phyloP scores from a whole-genome alignment of 2,329 filamentous ascomycete genomes.

The Clonostachys chloroleuca region DNA sequence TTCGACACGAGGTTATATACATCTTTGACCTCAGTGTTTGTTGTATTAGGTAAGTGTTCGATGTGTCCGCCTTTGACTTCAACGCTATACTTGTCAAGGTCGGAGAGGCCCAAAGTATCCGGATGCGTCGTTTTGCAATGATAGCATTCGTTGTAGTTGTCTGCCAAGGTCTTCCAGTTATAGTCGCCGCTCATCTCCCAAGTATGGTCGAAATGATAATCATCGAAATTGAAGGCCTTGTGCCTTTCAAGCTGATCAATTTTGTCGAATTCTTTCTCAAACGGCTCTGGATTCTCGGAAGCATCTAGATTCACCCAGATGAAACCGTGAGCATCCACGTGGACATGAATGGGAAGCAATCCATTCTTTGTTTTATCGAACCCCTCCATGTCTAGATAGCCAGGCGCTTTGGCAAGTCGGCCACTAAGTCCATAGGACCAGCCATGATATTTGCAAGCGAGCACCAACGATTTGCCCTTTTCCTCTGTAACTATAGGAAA shows the following conservation, averaged over 20 bases:
- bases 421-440: slow-evolving; percentile 57
- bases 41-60: slow-evolving; percentile 41
- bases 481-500: slow-evolving; percentile 51
- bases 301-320: slow-evolving; percentile 54
- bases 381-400: slow-evolving; percentile 47
- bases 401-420: slow-evolving; percentile 53
- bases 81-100: slow-evolving; percentile 50
- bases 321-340: slow-evolving; percentile 48
- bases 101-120: slow-evolving; percentile 48
- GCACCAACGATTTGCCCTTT: slow-evolving; percentile 42
- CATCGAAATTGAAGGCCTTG: slow-evolving; percentile 39
- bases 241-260: slow-evolving; percentile 39
- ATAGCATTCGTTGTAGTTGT: slow-evolving; percentile 65
- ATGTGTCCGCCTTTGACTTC: slow-evolving; percentile 42
- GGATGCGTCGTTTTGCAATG: slow-evolving; percentile 57
- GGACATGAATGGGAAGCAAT: slow-evolving; percentile 48
- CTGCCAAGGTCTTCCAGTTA: slow-evolving; percentile 54
- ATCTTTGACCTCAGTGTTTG: slow-evolving; percentile 37
- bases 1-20: slow-evolving; percentile 39
- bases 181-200: slow-evolving; percentile 53
- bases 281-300: slow-evolving; percentile 13
- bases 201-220: slow-evolving; percentile 53
- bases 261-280: slow-evolving; percentile 45
- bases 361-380: slow-evolving; percentile 54
- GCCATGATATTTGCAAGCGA: slow-evolving; percentile 57